A percentile compares a stretch with the other conserved stretches of the same genome.
These are phyloP conservation scores for Lumnitzera racemosa DNA, from an alignment of 345 rosid genomes.

Conservation along the genomic window DNA sequence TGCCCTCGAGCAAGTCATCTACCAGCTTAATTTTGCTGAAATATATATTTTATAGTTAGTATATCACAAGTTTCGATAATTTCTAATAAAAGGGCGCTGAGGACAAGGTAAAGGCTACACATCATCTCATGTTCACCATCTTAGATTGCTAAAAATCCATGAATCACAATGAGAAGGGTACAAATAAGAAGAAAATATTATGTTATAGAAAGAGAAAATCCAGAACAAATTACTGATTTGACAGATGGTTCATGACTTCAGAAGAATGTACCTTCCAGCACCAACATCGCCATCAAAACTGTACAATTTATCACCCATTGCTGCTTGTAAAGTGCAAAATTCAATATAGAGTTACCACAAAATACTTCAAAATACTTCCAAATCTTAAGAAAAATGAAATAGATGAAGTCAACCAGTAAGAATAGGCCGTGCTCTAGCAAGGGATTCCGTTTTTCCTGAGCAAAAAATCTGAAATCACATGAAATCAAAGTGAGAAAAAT, in stretches of 20 bases:
- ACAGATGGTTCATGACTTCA: too few species aligned
- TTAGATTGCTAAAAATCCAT: too few species aligned
- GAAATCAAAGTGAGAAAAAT: constrained; percentile 4
- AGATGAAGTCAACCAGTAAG: constrained; percentile 52
- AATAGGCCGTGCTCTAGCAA: constrained; percentile 61
- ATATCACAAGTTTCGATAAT: background rate
- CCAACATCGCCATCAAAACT: constrained; percentile 72
- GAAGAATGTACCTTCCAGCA: constrained; percentile 65
- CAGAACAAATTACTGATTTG: background rate
- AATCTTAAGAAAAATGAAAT: constrained; percentile 8
- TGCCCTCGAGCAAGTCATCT: constrained; percentile 72
- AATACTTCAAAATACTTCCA: background rate
- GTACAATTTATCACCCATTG: constrained; percentile 66
- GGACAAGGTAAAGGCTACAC: background rate
- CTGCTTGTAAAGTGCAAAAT: constrained; percentile 30
- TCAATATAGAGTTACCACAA: background rate
- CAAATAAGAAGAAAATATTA: too few species aligned
- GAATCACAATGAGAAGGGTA: too few species aligned
- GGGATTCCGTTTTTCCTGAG: constrained; percentile 73
- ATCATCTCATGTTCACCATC: background rate
- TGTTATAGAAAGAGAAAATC: too few species aligned
- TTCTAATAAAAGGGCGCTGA: background rate
- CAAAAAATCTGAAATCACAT: constrained; percentile 41
- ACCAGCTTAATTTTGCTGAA: constrained; percentile 77
- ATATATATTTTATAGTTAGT: constrained; percentile 9